These are phyloP conservation scores for Maudiozyma humilis DNA, from an alignment of 1,139 yeast species.

Conservation along the genomic window DNA sequence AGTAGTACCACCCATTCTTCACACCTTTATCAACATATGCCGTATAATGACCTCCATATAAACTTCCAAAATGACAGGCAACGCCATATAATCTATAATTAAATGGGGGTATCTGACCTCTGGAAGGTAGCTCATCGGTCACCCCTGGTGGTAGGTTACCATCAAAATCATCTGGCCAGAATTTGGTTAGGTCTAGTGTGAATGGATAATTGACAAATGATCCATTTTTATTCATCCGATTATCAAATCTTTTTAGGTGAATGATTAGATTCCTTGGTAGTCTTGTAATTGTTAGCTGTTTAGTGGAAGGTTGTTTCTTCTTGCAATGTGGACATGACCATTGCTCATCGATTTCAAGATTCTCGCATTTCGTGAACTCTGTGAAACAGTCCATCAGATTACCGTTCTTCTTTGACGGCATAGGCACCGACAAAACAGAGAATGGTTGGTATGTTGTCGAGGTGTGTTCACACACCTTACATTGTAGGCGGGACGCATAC, in stretches of 20 bases:
- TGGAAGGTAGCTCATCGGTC: slow-evolving; percentile 42
- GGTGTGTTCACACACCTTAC: slow-evolving; percentile 66
- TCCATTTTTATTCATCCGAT: slow-evolving; percentile 32
- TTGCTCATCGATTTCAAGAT: slow-evolving; percentile 71
- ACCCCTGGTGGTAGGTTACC: slow-evolving; percentile 35
- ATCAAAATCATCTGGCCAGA: slow-evolving; percentile 56
- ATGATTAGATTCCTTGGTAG: slow-evolving; percentile 65
- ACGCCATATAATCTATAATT: slow-evolving; percentile 73
- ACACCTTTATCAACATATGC: slow-evolving; percentile 63
- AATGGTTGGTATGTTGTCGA: slow-evolving; percentile 86
- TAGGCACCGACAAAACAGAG: slow-evolving; percentile 66
- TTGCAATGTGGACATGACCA: slow-evolving; percentile 88
- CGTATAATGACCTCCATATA: slow-evolving; percentile 90
- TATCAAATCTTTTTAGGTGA: slow-evolving; percentile 72
- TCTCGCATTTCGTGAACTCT: slow-evolving; percentile 59
- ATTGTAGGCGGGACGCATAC: slow-evolving; percentile 68
- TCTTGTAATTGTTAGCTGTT: slow-evolving; percentile 60
- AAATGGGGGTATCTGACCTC: slow-evolving; percentile 79
- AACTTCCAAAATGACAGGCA: slow-evolving; percentile 77
- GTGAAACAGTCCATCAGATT: slow-evolving; percentile 56
- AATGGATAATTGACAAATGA: slow-evolving; percentile 36
- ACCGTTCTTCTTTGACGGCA: slow-evolving; percentile 37
- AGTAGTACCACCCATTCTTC: slow-evolving; percentile 34
- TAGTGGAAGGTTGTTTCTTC: slow-evolving; percentile 55
- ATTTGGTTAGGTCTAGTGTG: slow-evolving; percentile 59